Evolutionary conservation across 2,329 filamentous ascomycete species (phyloP).

Genomic region (Trichoderma gracile): DNA sequence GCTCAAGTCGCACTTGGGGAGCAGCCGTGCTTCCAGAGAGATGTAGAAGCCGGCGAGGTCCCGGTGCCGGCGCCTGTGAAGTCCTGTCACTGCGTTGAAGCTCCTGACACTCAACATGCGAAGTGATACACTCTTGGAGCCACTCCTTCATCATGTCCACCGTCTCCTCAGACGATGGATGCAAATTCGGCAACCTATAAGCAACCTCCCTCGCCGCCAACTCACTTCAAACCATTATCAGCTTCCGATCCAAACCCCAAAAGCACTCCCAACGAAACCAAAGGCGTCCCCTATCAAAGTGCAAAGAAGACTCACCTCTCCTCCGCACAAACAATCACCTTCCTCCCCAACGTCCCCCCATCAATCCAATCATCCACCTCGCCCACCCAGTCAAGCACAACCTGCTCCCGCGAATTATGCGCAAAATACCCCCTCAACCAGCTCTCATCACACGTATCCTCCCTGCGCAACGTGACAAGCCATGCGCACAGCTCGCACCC

Average conservation of each 20-base stretch:
- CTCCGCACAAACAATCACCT: constrained; percentile 7
- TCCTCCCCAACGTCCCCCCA: not conserved
- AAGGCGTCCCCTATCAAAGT: not conserved
- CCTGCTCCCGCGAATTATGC: constrained; percentile 13
- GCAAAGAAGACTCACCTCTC: not conserved
- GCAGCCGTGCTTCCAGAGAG: not conserved
- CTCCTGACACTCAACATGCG: constrained; percentile 1
- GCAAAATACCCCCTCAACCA: constrained; percentile 12
- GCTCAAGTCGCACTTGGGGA: not conserved
- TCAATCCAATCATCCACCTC: constrained; percentile 16
- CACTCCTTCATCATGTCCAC: not conserved
- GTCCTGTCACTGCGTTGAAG: not conserved
- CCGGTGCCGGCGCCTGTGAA: not conserved
- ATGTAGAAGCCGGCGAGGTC: constrained; percentile 5
- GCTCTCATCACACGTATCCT: constrained; percentile 6
- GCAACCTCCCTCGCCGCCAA: not conserved
- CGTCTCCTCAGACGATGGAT: not conserved
- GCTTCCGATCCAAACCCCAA: not conserved
- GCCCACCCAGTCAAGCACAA: constrained; percentile 15
- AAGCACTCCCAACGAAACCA: not conserved
- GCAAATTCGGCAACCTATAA: not conserved
- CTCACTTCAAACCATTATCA: not conserved
- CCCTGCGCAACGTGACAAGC: constrained; percentile 4
- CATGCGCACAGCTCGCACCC: constrained; percentile 8
- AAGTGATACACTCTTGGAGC: constrained; percentile 1